Base-by-base conservation (phyloP, 768 basidiomycete genomes). In the Thelephora ganbajun region DNA sequence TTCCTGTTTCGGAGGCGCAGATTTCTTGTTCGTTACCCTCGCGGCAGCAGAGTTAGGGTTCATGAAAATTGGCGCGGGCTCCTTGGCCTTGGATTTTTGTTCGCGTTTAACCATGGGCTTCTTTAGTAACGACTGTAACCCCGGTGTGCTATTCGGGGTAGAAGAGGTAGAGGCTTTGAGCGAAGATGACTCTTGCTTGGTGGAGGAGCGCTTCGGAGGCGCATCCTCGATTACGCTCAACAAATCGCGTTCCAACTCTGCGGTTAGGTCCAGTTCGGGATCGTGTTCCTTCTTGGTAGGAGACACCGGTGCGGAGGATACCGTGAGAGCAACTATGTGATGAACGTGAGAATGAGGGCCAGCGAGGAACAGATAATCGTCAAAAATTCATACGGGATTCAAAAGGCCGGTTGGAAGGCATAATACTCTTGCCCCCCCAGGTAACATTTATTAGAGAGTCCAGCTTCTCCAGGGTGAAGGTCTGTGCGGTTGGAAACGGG, bases 391-490 rank as follows among this genome's bases (percentile, higher is more conserved):
- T 52, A 61, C 59, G 62, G n/a, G 59, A 58, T 6, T 37, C 51
- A 2, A 51, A 54, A 45, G 43, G 59, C 46, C 50, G 63, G 55
- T 60, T 51, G 47, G 59, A 54, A 34, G 60, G 13, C 22, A 41
- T 22, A 6, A 48, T 53, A 20, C 61, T 58, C 54, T 73, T 77
- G 39, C 70, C 65, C 43, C 76, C 74, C 54, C 72, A 74, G 19
- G 61, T 69, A 6, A 86, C 65, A n/a, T 56, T 65, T 26, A 84
- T 65, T 48, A 66, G 71, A 3, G 82, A 77, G 46, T 87, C 85
- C 3, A 88, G 61, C 58, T 84, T 85, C 66, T 88, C 85, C 16
- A 87, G 65, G 9, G 77, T 81, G 55, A 78, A 83, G 46, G 70
- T 72, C 83, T 87, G 54, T 9, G 48, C 52, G n/a, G 54, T 9